phyloP scores from a whole-genome alignment of 306 rosid species.

The Alnus rubra region DNA sequence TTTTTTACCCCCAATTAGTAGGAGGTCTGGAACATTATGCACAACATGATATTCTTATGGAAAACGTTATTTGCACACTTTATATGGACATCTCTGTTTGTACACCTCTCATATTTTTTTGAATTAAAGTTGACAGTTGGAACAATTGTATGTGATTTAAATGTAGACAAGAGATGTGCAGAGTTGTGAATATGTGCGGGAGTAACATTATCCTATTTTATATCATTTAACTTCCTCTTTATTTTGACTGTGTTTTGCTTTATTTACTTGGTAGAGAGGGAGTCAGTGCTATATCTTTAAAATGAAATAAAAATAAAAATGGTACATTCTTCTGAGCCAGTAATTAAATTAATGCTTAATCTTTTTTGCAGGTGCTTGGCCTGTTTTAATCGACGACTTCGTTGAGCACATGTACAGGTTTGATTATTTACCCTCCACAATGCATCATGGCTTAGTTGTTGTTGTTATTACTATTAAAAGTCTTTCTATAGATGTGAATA shows the following conservation, averaged over 20 bases:
- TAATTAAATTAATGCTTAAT: background rate
- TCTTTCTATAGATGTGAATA: background rate
- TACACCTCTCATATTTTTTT: too few relatives aligned
- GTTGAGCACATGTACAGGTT: slow-evolving; percentile 98
- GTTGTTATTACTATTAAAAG: background rate
- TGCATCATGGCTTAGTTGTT: slow-evolving; percentile 10
- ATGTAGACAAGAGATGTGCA: background rate
- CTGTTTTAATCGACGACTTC: slow-evolving; percentile 91
- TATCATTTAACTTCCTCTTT: background rate
- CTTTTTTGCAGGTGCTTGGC: slow-evolving; percentile 92
- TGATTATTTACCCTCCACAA: slow-evolving; percentile 31
- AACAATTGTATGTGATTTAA: background rate
- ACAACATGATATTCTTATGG: background rate
- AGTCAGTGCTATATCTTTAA: background rate
- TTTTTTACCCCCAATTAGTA: background rate
- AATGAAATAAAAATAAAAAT: background rate
- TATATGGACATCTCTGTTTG: too few relatives aligned
- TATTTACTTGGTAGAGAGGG: background rate
- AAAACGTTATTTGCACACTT: background rate
- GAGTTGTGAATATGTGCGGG: background rate
- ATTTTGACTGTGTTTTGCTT: background rate
- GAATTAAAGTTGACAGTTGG: background rate
- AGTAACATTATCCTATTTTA: background rate
- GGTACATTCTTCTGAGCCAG: background rate
- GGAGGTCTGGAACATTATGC: background rate